phyloP scores from a whole-genome alignment of 2,329 filamentous ascomycete species.

The Colletotrichum musae region DNA sequence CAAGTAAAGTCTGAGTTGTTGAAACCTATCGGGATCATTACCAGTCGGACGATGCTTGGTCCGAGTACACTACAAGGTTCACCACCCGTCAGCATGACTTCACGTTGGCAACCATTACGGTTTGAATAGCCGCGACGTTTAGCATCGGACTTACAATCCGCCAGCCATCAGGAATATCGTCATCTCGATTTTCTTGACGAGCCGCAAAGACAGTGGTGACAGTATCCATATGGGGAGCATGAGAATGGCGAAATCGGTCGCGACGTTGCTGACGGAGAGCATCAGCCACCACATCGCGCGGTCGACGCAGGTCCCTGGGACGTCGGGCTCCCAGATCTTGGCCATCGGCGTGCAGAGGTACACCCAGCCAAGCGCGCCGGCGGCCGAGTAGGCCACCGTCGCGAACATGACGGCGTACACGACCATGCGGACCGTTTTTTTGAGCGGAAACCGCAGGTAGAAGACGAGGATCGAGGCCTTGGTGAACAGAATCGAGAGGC shows the following conservation, averaged over 20 bases:
- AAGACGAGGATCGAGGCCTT: constrained; percentile 44
- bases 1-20: constrained; percentile 34
- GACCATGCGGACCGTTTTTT: neutral
- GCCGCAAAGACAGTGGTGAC: constrained; percentile 16
- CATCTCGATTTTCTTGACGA: constrained; percentile 40
- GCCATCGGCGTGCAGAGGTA: constrained; percentile 39
- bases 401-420: constrained; percentile 39
- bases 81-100: neutral
- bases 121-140: too few relatives aligned
- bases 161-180: constrained; percentile 39
- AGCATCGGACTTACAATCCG: constrained; percentile 26
- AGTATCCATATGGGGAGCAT: constrained; percentile 41
- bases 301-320: constrained; percentile 36
- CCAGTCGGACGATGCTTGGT: constrained; percentile 37
- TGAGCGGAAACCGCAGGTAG: constrained; percentile 43
- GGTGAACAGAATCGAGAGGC: constrained; percentile 42
- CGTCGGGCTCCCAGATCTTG: constrained; percentile 29
- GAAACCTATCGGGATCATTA: constrained; percentile 36
- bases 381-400: constrained; percentile 28
- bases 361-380: constrained; percentile 25
- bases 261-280: constrained; percentile 38
- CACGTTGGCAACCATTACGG: neutral
- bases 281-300: constrained; percentile 38
- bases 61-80: constrained; percentile 28
- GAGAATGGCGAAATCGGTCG: constrained; percentile 42